Base-by-base conservation (phyloP, 192 early-diverging fungal species). In the Spizellomyces punctatus region DNA sequence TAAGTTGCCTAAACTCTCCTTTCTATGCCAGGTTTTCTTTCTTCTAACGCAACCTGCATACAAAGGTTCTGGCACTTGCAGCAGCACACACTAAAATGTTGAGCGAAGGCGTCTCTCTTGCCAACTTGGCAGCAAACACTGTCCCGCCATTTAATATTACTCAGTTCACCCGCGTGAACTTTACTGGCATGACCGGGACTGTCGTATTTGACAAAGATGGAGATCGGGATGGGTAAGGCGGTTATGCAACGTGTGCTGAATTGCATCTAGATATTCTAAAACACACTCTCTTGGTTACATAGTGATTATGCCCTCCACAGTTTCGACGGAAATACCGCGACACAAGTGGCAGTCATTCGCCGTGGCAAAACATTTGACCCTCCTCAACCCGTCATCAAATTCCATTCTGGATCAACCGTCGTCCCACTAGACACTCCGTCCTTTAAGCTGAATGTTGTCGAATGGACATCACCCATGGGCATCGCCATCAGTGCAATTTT, bases 381-480 rank as follows among this genome's bases (percentile, higher is more conserved):
- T 36, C 3, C 27, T 36, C 27, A 36, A 36, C 27, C 27, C 3
- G 27, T 36, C 27, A 54, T 54, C 50, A n/a, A 12, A 19, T 54
- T 54, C 50, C 50, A 54, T 19, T 54, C 50, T 54, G 50, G 50
- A 54, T 54, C 50, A 54, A n/a, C 50, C 14, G 50, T n/a, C 12
- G 14, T 19, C 2, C 50, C 50, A 12, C 12, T 12, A 54, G 50
- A 54, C 50, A n/a, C 50, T 54, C 50, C 50, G 14, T 0, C 12
- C 12, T 19, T 2, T 4, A 54, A 54, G 4, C 0, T 54, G 14
- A 54, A 54, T 19, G 17, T 54, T 54, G 50, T 54, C 14, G 50
- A 12, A 12, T 54, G 50, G 50, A 12, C 17, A 12, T 54, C 50
- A 19, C 14, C 50, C 50, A 12, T 54, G 12, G 50, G 50, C 12